Evolutionary conservation across 78 protist genomes (phyloP).

Genomic region (Dictyostelium intermedium): DNA sequence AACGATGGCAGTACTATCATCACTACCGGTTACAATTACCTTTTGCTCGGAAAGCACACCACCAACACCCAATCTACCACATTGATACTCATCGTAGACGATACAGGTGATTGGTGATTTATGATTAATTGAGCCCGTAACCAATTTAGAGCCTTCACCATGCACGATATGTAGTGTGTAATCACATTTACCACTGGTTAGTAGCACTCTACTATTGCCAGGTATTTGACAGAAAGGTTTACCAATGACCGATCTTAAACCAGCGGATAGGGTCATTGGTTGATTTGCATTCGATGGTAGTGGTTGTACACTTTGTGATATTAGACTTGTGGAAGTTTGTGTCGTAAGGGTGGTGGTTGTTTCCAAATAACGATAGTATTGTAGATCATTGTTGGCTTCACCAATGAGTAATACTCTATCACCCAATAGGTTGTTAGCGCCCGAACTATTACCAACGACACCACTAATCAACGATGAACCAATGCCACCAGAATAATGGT

Average conservation of each 20-base stretch:
- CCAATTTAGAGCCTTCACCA: slow-evolving; percentile 12
- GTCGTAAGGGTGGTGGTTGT: background rate
- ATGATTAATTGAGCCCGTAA: slow-evolving; percentile 2
- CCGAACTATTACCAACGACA: background rate
- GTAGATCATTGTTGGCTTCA: slow-evolving; percentile 32
- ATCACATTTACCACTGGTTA: slow-evolving; percentile 62
- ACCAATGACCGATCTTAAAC: slow-evolving; percentile 25
- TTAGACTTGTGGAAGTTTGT: background rate
- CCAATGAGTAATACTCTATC: slow-evolving; percentile 52
- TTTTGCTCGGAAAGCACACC: background rate
- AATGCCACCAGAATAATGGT: background rate
- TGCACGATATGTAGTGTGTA: slow-evolving; percentile 9
- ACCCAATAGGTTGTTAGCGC: background rate
- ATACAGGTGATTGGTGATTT: slow-evolving; percentile 62
- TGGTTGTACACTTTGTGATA: background rate
- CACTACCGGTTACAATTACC: slow-evolving; percentile 39
- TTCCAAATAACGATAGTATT: slow-evolving; percentile 19
- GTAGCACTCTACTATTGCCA: background rate
- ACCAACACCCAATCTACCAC: slow-evolving; percentile 64
- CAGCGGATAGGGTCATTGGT: slow-evolving; percentile 9
- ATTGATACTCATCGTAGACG: slow-evolving; percentile 16
- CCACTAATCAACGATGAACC: background rate
- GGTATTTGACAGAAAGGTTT: slow-evolving; percentile 60
- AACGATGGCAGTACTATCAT: slow-evolving; percentile 58
- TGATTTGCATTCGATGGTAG: background rate